Percentiles rank a stretch among this genome's conserved stretches.
phyloP scores from a whole-genome alignment of 176 grass and related monocot species.

The Rhynchospora pubera region DNA sequence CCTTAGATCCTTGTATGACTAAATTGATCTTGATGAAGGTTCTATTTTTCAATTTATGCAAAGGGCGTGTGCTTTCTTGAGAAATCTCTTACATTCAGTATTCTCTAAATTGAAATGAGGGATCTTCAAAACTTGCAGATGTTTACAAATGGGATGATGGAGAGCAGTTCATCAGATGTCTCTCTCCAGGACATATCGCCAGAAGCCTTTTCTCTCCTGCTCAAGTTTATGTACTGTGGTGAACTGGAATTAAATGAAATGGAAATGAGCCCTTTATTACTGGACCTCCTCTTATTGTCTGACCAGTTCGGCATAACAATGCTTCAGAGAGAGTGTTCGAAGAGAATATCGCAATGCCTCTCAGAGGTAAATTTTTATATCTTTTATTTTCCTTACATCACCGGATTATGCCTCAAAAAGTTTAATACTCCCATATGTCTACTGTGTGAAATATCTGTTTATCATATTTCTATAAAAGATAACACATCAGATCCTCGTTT shows the following conservation, averaged over 20 bases:
- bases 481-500: not conserved
- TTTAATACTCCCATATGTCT: not conserved
- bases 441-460: not conserved
- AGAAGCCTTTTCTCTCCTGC: conserved; percentile 63
- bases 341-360: conserved; percentile 61
- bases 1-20: not conserved
- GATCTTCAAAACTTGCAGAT: conserved; percentile 43
- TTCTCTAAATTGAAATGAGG: conserved; percentile 1
- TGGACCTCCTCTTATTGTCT: conserved; percentile 64
- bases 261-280: conserved; percentile 39
- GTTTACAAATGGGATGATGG: conserved; percentile 98
- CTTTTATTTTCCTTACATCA: not conserved
- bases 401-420: not conserved
- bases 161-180: conserved; percentile 60
- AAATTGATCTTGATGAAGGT: not conserved
- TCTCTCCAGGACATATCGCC: conserved; percentile 52
- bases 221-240: conserved; percentile 81
- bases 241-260: conserved; percentile 41
- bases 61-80: not conserved
- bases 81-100: conserved; percentile 4
- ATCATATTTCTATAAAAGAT: not conserved
- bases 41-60: not conserved
- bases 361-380: conserved; percentile 54
- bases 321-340: conserved; percentile 90
- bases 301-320: conserved; percentile 69